Conservation (phyloP, 1,284 basidiomycete species). For the Leucoagaricus sp. region DNA sequence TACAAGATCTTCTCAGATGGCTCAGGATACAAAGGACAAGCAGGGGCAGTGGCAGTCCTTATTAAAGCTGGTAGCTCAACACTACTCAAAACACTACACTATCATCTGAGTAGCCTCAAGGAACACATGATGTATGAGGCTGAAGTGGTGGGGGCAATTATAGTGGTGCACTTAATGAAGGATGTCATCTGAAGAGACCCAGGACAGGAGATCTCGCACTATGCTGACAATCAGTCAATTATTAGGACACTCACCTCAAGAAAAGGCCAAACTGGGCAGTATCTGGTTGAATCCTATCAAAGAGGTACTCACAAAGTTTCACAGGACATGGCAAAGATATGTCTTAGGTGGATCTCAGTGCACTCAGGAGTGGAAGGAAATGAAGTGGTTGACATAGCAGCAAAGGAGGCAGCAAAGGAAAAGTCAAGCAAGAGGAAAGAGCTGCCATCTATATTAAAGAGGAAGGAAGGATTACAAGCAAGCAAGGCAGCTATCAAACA, state of each 20-base stretch:
- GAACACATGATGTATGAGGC: constrained; percentile 27
- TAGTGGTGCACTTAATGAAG: constrained; percentile 15
- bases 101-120: constrained; percentile 18
- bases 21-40: constrained; percentile 17
- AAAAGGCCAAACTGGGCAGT: constrained; percentile 20
- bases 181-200: background rate
- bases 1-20: constrained; percentile 30
- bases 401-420: no score
- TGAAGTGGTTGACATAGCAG: no score
- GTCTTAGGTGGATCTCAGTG: no score
- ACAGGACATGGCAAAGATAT: no score
- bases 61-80: background rate
- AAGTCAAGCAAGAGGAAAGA: no score
- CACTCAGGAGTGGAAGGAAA: no score
- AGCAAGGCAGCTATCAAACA: constrained; percentile 23
- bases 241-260: constrained; percentile 15
- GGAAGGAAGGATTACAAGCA: no score
- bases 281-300: constrained; percentile 19
- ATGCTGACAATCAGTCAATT: constrained; percentile 24
- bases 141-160: constrained; percentile 24
- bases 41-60: constrained; percentile 27
- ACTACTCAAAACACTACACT: constrained; percentile 2
- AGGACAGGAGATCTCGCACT: constrained; percentile 10
- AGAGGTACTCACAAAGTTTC: no score
- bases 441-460: no score